Evolutionary conservation across 2,329 filamentous ascomycete genomes (phyloP).

Genomic region (Clarireedia monteithiana): DNA sequence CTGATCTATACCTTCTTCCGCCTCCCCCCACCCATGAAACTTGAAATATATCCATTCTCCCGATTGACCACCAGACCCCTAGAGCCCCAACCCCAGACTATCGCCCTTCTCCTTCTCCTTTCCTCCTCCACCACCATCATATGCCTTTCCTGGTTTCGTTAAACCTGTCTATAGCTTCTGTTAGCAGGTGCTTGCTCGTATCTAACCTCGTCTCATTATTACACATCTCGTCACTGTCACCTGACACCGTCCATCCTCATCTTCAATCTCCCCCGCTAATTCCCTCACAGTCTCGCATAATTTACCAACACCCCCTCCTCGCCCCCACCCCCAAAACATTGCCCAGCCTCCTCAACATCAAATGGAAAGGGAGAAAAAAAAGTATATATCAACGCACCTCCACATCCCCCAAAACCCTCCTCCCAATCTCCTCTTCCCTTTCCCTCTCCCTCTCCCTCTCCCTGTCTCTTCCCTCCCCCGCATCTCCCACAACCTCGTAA

Average conservation of each 20-base stretch:
- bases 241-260: not conserved
- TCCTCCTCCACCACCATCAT: conserved; percentile 22
- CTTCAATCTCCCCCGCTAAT: not conserved
- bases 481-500: conserved; percentile 31
- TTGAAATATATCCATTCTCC: not conserved
- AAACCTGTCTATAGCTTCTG: conserved; percentile 36
- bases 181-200: not conserved
- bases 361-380: not conserved
- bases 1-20: no score
- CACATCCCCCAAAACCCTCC: conserved; percentile 25
- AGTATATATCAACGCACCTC: not conserved
- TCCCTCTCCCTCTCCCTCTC: conserved; percentile 31
- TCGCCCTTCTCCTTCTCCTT: not conserved
- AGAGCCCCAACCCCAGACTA: not conserved
- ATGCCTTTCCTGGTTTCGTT: conserved; percentile 39
- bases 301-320: not conserved
- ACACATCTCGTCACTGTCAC: not conserved
- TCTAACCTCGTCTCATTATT: conserved; percentile 19
- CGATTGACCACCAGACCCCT: not conserved
- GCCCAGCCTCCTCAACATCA: no score
- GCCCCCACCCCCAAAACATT: not conserved
- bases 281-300: not conserved
- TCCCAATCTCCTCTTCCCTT: conserved; percentile 31
- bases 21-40: not conserved
- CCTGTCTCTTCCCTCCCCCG: conserved; percentile 22